Evolutionary conservation across 129 eudicot genomes (phyloP).

Genomic region (Helianthus annuus): DNA sequence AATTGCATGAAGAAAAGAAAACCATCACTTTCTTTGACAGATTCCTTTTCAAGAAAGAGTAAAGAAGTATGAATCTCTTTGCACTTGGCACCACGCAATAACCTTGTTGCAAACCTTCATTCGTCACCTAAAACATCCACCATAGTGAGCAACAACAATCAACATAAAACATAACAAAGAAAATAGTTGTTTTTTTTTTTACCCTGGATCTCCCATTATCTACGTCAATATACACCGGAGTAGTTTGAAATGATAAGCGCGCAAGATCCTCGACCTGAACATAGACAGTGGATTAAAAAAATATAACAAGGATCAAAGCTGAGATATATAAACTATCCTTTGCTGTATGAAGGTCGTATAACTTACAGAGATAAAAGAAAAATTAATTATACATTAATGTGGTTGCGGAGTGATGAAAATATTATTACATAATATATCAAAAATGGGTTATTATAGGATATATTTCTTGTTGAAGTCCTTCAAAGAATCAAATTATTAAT

Average conservation of each 20-base stretch:
- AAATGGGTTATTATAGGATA: neutral
- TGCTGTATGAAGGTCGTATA: neutral
- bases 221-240: conserved; percentile 81
- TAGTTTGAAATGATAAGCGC: conserved; percentile 70
- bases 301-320: too few species aligned
- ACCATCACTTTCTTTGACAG: conserved; percentile 86
- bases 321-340: neutral
- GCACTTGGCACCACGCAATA: conserved; percentile 79
- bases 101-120: conserved; percentile 94
- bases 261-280: conserved; percentile 92
- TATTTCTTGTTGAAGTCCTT: neutral
- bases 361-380: neutral
- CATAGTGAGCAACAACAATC: neutral
- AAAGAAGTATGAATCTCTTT: conserved; percentile 72
- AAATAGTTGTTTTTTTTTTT: conserved; percentile 21
- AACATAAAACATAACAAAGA: neutral
- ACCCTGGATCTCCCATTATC: conserved; percentile 87
- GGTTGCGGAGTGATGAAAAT: neutral
- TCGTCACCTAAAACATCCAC: conserved; percentile 61
- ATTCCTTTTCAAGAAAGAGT: conserved; percentile 76
- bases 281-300: neutral
- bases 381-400: neutral
- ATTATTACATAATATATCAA: neutral
- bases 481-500: neutral
- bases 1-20: conserved; percentile 88